phyloP scores from a whole-genome alignment of 2,329 filamentous ascomycete genomes.

The Xylariaceae sp. region DNA sequence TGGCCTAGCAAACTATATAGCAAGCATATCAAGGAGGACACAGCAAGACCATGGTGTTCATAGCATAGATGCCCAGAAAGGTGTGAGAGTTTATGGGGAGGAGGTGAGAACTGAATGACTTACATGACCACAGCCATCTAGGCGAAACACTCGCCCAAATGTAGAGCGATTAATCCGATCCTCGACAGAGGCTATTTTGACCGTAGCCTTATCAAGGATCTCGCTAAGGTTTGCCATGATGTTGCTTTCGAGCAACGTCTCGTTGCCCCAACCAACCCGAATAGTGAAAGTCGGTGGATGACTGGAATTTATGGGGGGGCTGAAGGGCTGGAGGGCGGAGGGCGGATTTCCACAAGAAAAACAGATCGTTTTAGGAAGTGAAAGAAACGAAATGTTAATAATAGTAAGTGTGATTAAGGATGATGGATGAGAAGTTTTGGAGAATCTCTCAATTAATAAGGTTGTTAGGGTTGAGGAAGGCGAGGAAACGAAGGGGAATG shows the following conservation, averaged over 20 bases:
- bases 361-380: background rate
- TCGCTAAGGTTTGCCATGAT: conserved; percentile 9
- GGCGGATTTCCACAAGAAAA: background rate
- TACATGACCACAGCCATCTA: conserved; percentile 68
- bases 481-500: conserved; percentile 2
- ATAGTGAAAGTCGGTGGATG: conserved; percentile 2
- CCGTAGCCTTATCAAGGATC: conserved; percentile 18
- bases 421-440: background rate
- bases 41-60: background rate
- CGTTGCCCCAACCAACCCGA: conserved; percentile 3
- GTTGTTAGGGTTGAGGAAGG: background rate
- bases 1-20: background rate
- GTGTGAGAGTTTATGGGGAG: background rate
- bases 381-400: background rate
- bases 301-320: background rate
- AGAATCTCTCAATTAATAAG: background rate
- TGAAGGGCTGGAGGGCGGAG: background rate
- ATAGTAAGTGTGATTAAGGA: background rate
- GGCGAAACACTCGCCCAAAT: conserved; percentile 61
- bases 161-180: conserved; percentile 40
- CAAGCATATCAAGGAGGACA: background rate
- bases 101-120: conserved; percentile 33
- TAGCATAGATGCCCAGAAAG: background rate
- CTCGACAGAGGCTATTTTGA: conserved; percentile 30
- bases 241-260: conserved; percentile 8